Percentiles rank a stretch among this genome's conserved stretches.
phyloP scores from a whole-genome alignment of 495 filamentous ascomycete species.

The Penicillium chermesinum region DNA sequence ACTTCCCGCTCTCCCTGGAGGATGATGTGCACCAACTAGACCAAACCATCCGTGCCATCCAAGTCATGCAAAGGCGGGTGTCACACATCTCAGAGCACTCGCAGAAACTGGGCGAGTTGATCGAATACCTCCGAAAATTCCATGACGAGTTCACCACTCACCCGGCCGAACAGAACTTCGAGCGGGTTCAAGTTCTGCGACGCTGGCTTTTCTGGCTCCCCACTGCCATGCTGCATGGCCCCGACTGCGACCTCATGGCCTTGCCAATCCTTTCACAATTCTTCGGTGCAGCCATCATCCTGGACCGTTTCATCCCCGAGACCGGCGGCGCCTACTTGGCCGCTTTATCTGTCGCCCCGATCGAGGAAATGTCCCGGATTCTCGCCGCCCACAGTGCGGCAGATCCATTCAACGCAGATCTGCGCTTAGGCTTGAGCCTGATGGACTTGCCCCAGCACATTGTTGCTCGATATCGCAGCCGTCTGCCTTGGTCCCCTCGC shows the following conservation, averaged over 20 bases:
- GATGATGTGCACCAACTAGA: constrained; percentile 65
- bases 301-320: constrained; percentile 89
- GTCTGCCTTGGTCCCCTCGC: constrained; percentile 36
- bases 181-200: constrained; percentile 76
- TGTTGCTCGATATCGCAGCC: constrained; percentile 32
- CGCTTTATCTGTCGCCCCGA: constrained; percentile 65
- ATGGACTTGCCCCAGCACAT: constrained; percentile 40
- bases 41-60: constrained; percentile 50
- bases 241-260: constrained; percentile 36
- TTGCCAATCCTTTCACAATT: constrained; percentile 75
- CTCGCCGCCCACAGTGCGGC: constrained; percentile 29
- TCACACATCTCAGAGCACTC: constrained; percentile 68
- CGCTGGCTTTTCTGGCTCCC: constrained; percentile 96
- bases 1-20: constrained; percentile 46
- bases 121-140: constrained; percentile 74
- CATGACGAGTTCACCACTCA: constrained; percentile 67
- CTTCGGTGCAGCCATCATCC: constrained; percentile 76
- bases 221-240: constrained; percentile 58
- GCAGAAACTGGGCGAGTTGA: constrained; percentile 69
- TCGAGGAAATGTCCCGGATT: constrained; percentile 70
- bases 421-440: constrained; percentile 29
- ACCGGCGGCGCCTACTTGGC: constrained; percentile 83
- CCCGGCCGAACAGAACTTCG: constrained; percentile 76
- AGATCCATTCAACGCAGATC: constrained; percentile 33
- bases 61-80: constrained; percentile 64